Conservation (phyloP, 2,329 filamentous ascomycete species). For the Penicillium oxalicum region DNA sequence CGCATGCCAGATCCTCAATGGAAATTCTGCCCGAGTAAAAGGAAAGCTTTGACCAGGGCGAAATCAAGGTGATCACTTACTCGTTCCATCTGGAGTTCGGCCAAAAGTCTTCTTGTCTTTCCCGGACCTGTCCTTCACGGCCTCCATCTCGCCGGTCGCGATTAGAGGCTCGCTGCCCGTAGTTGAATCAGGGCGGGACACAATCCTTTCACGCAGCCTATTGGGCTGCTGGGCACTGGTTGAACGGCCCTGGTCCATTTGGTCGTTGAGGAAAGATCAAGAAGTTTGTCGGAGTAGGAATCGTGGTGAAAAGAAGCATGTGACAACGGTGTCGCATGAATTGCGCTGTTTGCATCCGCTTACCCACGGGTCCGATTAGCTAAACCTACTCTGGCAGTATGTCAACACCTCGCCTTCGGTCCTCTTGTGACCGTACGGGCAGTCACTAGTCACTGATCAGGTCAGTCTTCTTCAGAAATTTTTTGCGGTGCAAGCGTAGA, state of each 20-base stretch:
- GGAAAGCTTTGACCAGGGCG: no score
- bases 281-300: slow-evolving; percentile 15
- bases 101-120: slow-evolving; percentile 76
- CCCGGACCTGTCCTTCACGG: slow-evolving; percentile 41
- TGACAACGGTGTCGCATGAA: slow-evolving; percentile 15
- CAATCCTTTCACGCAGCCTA: slow-evolving; percentile 46
- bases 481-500: no score
- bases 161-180: slow-evolving; percentile 43
- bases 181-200: slow-evolving; percentile 38
- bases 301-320: slow-evolving; percentile 21
- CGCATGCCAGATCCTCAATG: no score
- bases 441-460: no score
- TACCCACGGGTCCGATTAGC: neutral
- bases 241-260: slow-evolving; percentile 36
- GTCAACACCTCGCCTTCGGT: neutral
- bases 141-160: slow-evolving; percentile 33
- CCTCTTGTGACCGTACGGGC: no score
- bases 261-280: slow-evolving; percentile 18
- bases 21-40: no score
- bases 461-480: no score
- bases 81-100: slow-evolving; percentile 80
- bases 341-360: slow-evolving; percentile 13
- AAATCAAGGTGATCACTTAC: slow-evolving; percentile 50
- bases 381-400: slow-evolving; percentile 1
- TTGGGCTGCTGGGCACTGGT: slow-evolving; percentile 33